Conservation (phyloP, 345 rosid species). For the Euphorbia tirucalli region DNA sequence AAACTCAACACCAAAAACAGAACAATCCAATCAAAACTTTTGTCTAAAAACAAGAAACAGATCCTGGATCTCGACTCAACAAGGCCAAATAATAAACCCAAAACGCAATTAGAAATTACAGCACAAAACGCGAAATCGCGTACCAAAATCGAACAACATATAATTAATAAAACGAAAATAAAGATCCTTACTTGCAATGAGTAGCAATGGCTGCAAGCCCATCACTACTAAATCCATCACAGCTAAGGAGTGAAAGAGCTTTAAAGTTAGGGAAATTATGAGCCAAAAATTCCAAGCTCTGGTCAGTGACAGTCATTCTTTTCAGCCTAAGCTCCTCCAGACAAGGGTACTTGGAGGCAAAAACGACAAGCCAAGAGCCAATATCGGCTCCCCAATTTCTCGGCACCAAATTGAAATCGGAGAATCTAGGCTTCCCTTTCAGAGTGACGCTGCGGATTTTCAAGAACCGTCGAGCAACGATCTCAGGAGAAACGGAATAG, state of each 20-base stretch:
- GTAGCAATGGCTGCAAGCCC: slow-evolving; percentile 57
- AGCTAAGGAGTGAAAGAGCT: slow-evolving; percentile 54
- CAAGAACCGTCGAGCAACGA: slow-evolving; percentile 52
- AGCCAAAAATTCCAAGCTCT: slow-evolving; percentile 57
- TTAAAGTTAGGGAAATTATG: slow-evolving; percentile 46
- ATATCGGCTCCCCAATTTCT: slow-evolving; percentile 68
- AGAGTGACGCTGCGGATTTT: slow-evolving; percentile 51
- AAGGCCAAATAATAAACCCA: not conserved
- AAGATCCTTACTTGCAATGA: slow-evolving; percentile 51
- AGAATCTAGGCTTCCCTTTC: slow-evolving; percentile 71
- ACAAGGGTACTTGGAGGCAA: slow-evolving; percentile 48
- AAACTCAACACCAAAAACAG: not conserved
- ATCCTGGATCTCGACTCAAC: slow-evolving; percentile 7
- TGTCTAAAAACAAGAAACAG: not conserved
- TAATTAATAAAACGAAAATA: not conserved
- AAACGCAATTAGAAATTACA: not conserved
- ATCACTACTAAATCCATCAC: slow-evolving; percentile 64
- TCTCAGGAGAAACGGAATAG: slow-evolving; percentile 64
- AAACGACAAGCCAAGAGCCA: slow-evolving; percentile 52
- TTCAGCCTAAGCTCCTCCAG: slow-evolving; percentile 63
- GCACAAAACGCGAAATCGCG: not conserved
- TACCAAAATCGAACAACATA: not conserved
- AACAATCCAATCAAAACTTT: not conserved
- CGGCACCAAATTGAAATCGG: slow-evolving; percentile 69
- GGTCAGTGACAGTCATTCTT: slow-evolving; percentile 65